Evolutionary conservation across 2,329 filamentous ascomycete genomes (phyloP).

Genomic region (Fusarium cyanostomum): DNA sequence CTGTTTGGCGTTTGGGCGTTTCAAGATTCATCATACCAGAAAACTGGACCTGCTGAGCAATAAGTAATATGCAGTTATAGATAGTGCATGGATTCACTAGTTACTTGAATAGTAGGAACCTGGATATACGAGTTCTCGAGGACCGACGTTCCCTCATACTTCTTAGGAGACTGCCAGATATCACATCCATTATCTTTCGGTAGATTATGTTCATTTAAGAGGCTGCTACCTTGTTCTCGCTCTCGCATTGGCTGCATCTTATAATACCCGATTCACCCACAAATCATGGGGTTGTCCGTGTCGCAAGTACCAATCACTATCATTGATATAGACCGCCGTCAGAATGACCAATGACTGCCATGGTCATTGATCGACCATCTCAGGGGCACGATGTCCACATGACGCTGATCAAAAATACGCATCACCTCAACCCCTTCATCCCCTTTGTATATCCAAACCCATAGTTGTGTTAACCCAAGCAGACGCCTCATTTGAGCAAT

Average conservation of each 20-base stretch:
- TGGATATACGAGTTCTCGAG: too few species aligned
- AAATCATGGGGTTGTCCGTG: not conserved
- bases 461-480: conserved; percentile 15
- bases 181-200: too few species aligned
- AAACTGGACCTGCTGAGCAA: conserved; percentile 4
- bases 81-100: too few species aligned
- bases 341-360: not conserved
- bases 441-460: conserved; percentile 11
- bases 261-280: too few species aligned
- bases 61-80: not conserved
- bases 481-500: conserved; percentile 33
- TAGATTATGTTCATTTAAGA: too few species aligned
- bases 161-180: too few species aligned
- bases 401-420: not conserved
- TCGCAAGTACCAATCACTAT: not conserved
- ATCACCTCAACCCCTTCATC: not conserved
- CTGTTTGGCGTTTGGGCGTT: conserved; percentile 20
- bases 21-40: conserved; percentile 7
- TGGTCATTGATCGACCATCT: not conserved
- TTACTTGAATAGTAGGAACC: not conserved
- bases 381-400: not conserved
- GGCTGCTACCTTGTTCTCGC: too few species aligned
- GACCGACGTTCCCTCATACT: too few species aligned
- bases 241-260: too few species aligned
- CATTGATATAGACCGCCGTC: not conserved